phyloP scores from a whole-genome alignment of 1,284 basidiomycete species.

The Cryptococcus sp. region DNA sequence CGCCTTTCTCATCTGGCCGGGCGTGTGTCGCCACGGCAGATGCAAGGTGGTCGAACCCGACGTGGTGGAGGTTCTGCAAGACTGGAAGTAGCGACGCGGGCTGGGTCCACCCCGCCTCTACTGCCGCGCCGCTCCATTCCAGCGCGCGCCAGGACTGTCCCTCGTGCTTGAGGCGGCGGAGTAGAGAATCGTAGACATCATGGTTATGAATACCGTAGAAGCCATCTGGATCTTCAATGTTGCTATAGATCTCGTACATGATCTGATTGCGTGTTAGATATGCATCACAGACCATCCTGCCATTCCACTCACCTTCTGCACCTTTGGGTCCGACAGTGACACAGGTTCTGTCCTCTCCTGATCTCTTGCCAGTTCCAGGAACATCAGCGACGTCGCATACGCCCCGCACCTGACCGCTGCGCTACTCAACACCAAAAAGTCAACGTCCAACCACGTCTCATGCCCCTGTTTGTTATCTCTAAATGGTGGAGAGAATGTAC shows the following conservation, averaged over 20 bases:
- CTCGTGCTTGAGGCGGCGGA: slow-evolving; percentile 86
- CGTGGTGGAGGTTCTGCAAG: slow-evolving; percentile 73
- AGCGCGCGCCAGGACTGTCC: slow-evolving; percentile 88
- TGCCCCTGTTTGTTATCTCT: slow-evolving; percentile 59
- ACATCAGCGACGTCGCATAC: slow-evolving; percentile 84
- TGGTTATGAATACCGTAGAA: slow-evolving; percentile 85
- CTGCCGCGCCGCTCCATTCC: slow-evolving; percentile 76
- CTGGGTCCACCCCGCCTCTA: slow-evolving; percentile 58
- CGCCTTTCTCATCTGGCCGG: slow-evolving; percentile 18
- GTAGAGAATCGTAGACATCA: slow-evolving; percentile 72
- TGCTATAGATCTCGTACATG: slow-evolving; percentile 86
- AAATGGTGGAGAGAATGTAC: slow-evolving; percentile 58
- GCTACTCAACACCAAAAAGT: slow-evolving; percentile 67
- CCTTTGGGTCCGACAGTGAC: slow-evolving; percentile 18
- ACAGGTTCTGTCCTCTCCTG: slow-evolving; percentile 39
- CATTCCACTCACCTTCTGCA: slow-evolving; percentile 33
- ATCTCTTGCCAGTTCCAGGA: slow-evolving; percentile 76
- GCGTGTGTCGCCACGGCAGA: slow-evolving; percentile 31
- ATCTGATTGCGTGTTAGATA: slow-evolving; percentile 57
- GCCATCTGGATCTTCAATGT: slow-evolving; percentile 95
- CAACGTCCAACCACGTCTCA: slow-evolving; percentile 79
- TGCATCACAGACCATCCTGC: slow-evolving; percentile 13
- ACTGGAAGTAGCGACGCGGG: slow-evolving; percentile 51
- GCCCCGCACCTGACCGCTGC: slow-evolving; percentile 74
- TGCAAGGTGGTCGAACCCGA: slow-evolving; percentile 81